These are phyloP conservation scores for Geotrichum carabidarum DNA, from an alignment of 1,139 yeast species.

Conservation along the genomic window DNA sequence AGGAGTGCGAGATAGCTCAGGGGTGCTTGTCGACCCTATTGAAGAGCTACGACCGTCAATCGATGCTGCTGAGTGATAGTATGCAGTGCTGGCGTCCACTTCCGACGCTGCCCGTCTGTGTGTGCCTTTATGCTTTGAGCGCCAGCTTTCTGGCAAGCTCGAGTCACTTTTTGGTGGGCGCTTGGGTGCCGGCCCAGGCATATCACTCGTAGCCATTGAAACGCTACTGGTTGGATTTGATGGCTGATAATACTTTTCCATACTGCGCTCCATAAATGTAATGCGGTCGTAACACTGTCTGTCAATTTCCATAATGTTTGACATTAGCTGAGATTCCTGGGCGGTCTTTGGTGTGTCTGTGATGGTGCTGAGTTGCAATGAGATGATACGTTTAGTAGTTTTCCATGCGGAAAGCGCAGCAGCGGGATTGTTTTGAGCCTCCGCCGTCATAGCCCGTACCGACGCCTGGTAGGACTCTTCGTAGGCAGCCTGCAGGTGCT, in stretches of 20 bases:
- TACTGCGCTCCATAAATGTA: slow-evolving; percentile 21
- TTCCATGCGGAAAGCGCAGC: slow-evolving; percentile 34
- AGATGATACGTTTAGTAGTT: slow-evolving; percentile 30
- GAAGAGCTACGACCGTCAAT: slow-evolving; percentile 2
- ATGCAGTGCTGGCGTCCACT: slow-evolving; percentile 2
- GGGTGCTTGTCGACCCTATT: slow-evolving; percentile 5
- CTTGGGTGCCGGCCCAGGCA: background rate
- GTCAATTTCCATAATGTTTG: slow-evolving; percentile 36
- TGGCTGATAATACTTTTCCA: background rate
- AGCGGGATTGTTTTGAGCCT: slow-evolving; percentile 31
- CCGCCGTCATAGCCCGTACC: slow-evolving; percentile 35
- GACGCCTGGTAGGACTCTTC: slow-evolving; percentile 38
- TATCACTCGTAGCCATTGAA: background rate
- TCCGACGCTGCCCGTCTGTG: slow-evolving; percentile 8
- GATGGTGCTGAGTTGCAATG: slow-evolving; percentile 29
- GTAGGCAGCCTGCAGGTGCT: slow-evolving; percentile 32
- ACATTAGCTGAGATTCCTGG: slow-evolving; percentile 32
- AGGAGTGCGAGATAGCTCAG: slow-evolving; percentile 8
- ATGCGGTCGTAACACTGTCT: slow-evolving; percentile 38
- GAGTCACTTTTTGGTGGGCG: slow-evolving; percentile 4
- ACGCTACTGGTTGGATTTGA: background rate
- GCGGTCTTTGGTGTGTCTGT: slow-evolving; percentile 29
- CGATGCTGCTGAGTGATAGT: slow-evolving; percentile 15
- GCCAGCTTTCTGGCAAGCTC: background rate
- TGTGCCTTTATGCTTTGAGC: background rate